phyloP scores from a whole-genome alignment of 2,329 filamentous ascomycete species.

The Venturia carpophila region DNA sequence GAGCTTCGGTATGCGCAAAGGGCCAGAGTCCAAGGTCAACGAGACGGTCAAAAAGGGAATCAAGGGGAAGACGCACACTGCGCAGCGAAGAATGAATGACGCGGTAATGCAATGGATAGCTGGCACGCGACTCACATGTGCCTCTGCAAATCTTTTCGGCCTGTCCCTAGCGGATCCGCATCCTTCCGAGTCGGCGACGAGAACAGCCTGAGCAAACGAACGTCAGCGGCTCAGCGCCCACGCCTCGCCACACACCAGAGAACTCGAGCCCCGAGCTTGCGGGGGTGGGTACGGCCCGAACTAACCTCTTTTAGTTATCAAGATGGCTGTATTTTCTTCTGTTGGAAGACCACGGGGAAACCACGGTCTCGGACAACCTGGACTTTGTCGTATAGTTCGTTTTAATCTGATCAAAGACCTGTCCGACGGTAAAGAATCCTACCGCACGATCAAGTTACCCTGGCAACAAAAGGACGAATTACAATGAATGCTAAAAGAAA shows the following conservation, averaged over 20 bases:
- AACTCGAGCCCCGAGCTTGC: too few species aligned
- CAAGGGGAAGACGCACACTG: not conserved
- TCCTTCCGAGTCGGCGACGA: not conserved
- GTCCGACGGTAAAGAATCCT: too few species aligned
- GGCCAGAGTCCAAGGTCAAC: not conserved
- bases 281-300: too few species aligned
- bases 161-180: not conserved
- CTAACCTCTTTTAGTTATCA: too few species aligned
- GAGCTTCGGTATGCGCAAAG: not conserved
- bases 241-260: not conserved
- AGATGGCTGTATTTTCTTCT: too few species aligned
- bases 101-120: not conserved
- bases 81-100: not conserved
- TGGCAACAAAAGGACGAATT: too few species aligned
- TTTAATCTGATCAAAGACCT: too few species aligned
- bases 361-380: too few species aligned
- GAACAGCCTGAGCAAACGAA: not conserved
- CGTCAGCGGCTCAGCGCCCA: not conserved
- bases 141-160: constrained; percentile 6
- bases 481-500: too few species aligned
- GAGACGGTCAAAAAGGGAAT: not conserved
- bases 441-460: too few species aligned
- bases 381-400: too few species aligned
- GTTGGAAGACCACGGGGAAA: too few species aligned
- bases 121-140: not conserved